Base-by-base conservation (phyloP, 768 basidiomycete species). In the Hortiboletus flavorubellus region DNA sequence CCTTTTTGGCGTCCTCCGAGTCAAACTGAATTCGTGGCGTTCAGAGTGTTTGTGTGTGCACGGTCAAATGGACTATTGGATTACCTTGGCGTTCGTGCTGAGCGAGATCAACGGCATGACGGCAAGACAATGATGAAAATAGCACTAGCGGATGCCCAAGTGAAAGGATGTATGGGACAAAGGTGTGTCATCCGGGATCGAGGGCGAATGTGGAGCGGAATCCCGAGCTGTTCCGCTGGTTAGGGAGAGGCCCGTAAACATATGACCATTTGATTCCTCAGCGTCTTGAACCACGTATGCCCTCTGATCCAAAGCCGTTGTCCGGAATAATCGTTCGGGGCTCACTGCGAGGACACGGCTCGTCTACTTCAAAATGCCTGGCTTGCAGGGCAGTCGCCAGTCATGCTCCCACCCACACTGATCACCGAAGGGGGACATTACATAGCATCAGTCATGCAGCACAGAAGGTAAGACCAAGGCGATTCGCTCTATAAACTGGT, bases 81-180 rank as follows among this genome's bases (percentile, higher is more conserved):
- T 52, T 55, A 77, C 72, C 52, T 69, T 64, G 53, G 71, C 75
- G 53, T 75, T 77, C 12, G 75, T 76, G 53, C 63, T 76, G 53
- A 77, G 66, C 30, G 68, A 69, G 39, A 77, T 59, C 46, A 70
- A 47, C 5, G 76, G 76, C 76, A 78, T 77, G 34, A 35, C 14
- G 41, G 46, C 1, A 21, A 35, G 4, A 29, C 18, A 14, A 37
- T 11, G 7, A 39, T 33, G 45, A 34, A 38, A 40, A 38, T 2
- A 16, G 33, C 3, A 16, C 21, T 10, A 4, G 46, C 3, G 21
- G 21, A 47, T 21, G 15, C 45, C 4, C 46, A n/a, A 9, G 33
- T 26, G 15, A 35, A 4, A 26, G 34, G 34, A 7, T 23, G 12
- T 35, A 35, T 23, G 12, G 16, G 23, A 18, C 15, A 23, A 10